Evolutionary conservation across 805 yeast genomes (phyloP), one percentile per base, ranked within the genome.

Genomic region (Saccharomycopsis capsularis): DNA sequence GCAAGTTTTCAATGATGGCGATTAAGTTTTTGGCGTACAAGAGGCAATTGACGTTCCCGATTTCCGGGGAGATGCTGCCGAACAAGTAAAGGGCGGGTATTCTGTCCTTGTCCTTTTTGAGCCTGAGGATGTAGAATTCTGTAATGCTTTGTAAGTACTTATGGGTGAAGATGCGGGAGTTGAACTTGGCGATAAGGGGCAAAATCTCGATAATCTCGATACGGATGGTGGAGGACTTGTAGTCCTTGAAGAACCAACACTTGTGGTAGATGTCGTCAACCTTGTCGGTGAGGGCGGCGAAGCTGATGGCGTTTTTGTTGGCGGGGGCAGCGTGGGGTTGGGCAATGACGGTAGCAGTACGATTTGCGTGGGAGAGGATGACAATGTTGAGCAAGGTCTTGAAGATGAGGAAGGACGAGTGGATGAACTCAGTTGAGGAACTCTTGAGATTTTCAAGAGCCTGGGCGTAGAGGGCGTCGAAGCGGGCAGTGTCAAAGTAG

Each of bases 131-230:
- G 59, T 88, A 83, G 63, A 85, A 85, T 16, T 81, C 72, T 66
- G 89, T 72, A 2, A 93, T 81, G 53, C 83, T 74, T 62, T 87
- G 95, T 64, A 91, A 71, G 60, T 86, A 90, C 60, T 79, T 78
- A 55, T 82, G 85, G 6, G 86, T 85, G 66, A 93, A 93, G 44
- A 79, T 66, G 32, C 75, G 76, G 1, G 88, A 79, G 56, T 86
- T 82, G 56, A 84, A 90, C 36, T 78, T 74, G 42, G 97, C 95
- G 29, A 93, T 66, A 21, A 84, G 73, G 0, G 99, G 96, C 53
- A 91, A 71, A 43, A 90, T 82, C 39, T 79, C 78, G 9, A 95
- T 79, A n/a, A 91, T 82, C 56, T 91, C 96, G 50, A 81, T 82
- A 54, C 96, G 74, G 15, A 93, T 82, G 3, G 85, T 76, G 19